Base-by-base conservation (phyloP, 2,329 filamentous ascomycete species). In the Aphanocladium album region DNA sequence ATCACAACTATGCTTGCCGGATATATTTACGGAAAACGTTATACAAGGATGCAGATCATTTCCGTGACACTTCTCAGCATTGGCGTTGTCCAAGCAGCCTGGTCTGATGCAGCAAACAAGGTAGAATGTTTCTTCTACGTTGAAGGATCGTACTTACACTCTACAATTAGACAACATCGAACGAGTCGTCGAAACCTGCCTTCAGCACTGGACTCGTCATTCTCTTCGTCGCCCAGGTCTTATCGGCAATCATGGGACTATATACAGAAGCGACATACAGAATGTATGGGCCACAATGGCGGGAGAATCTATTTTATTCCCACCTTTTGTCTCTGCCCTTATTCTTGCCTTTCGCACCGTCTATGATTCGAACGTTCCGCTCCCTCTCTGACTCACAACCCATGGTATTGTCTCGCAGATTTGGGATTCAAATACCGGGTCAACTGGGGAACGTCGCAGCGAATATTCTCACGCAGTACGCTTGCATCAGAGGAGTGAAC, bases 1-100 rank as follows among this genome's bases (percentile, higher is more conserved):
- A 96, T 98, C 64, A 96, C 93, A 5, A 98, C 95, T 9, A 96
- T 99, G 85, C 76, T 88, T 17, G 91, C 93, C n/a, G 95, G 95
- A 3, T 92, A 88, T 69, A 67, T 96, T 16, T 92, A 89, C 69
- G 93, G 93, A 45, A 96, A 93, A 77, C 83, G 82, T 65, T 98
- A 96, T 71, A 89, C 90, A 5, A 81, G 81, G 25, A 81, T 91
- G 54, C 95, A 99, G 71, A 80, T 96, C 8, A 73, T 90, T 23
- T 90, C 92, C 25, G 95, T 99, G 27, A 76, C 89, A 8, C 79
- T 97, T 45, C 80, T 99, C 65, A 98, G 93, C 0, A 71, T 90
- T 53, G 95, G 95, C 5, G 93, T 99, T 37, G 86, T 96, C 62
- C 83, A 90, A 59, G 92, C 92, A 7, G 95, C 95, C 19, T 91